Base-by-base conservation (phyloP, 352 stramenopile species). In the Aphanomyces cochlioides region DNA sequence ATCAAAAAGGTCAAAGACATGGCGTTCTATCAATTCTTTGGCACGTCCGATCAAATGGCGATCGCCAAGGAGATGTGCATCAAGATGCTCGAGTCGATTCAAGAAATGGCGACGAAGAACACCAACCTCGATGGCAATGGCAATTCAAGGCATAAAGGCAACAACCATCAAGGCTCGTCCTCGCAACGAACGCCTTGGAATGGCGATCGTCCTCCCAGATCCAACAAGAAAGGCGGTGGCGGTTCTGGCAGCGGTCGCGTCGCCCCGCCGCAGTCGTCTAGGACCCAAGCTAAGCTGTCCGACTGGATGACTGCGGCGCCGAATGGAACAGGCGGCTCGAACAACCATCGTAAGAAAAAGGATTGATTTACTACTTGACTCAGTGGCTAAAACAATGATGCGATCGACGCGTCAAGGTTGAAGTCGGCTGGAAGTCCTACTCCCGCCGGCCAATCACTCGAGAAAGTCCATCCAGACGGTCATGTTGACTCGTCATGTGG, bases 11-110 rank as follows among this genome's bases (percentile, higher is more conserved):
- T 37, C 15, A 7, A 39, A 12, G 28, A 61, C 6, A 10, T 10
- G 19, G 64, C 64, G 13, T 37, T 63, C 40, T 70, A 47, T 40
- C 17, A 58, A 19, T 70, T 70, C 21, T 7, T 63, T 15, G 64
- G 50, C 13, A 63, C 64, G n/a, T 7, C 34, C 13, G 54, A 61
- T 13, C 54, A 61, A 17, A 61, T 37, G 17, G 54, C 54, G 8
- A 39, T 13, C 7, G 54, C 54, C 54, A 61, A 61, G 34, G 10
- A n/a, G n/a, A 38, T 58, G 50, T 58, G 50, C n/a, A 34, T 38
- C 28, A 19, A 8, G 8, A 58, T 58, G 50, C n/a, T 58, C n/a
- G 37, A 58, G 50, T 10, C 50, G n/a, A n/a, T 58, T 10, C 8
- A n/a, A 10, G n/a, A 34, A 19, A 53, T n/a, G 13, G 45, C 45